A percentile compares a stretch with the other conserved stretches of the same genome.
These are phyloP conservation scores for Trichosanthes cucumerina DNA, from an alignment of 306 rosid genomes.

Conservation along the genomic window DNA sequence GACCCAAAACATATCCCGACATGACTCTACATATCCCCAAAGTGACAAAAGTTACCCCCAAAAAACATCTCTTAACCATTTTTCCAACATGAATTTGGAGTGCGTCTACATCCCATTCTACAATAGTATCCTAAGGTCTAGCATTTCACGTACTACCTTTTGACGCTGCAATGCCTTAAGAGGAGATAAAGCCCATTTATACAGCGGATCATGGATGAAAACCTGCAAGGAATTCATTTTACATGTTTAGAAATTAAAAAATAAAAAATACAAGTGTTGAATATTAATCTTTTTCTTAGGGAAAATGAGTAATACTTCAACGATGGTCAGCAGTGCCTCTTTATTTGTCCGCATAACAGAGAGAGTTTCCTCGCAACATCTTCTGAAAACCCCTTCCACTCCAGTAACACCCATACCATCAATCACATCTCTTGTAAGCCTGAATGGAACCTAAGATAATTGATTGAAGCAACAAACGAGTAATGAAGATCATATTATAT, in stretches of 20 bases:
- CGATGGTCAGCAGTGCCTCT: constrained; percentile 80
- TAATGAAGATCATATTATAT: background rate
- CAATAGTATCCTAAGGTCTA: background rate
- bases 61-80: background rate
- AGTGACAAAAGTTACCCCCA: background rate
- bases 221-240: constrained; percentile 44
- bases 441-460: constrained; percentile 60
- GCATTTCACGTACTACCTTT: constrained; percentile 36
- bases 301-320: constrained; percentile 45
- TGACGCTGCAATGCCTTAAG: constrained; percentile 96
- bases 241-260: constrained; percentile 10
- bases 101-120: background rate
- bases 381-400: constrained; percentile 89
- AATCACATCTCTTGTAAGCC: constrained; percentile 85
- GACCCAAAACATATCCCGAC: background rate
- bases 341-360: constrained; percentile 91
- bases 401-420: constrained; percentile 97
- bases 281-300: background rate
- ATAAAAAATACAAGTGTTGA: background rate
- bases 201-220: constrained; percentile 92
- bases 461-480: background rate
- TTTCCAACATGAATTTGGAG: background rate
- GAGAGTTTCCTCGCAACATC: constrained; percentile 95
- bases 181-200: constrained; percentile 96
- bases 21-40: background rate